These are phyloP conservation scores for Daldinia grandis DNA, from an alignment of 495 filamentous ascomycete species.

Conservation along the genomic window DNA sequence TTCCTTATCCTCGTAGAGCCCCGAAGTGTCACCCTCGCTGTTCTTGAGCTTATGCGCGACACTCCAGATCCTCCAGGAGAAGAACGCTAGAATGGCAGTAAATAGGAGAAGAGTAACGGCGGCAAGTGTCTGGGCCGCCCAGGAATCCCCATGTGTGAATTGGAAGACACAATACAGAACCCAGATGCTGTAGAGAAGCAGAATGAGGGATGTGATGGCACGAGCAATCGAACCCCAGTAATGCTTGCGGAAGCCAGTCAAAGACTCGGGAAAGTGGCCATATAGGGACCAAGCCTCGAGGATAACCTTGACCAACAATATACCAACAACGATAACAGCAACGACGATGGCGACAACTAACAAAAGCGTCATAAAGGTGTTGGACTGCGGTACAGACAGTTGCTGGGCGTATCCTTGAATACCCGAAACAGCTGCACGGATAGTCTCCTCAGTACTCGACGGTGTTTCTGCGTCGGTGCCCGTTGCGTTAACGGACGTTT, in stretches of 20 bases:
- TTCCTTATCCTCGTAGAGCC: constrained; percentile 86
- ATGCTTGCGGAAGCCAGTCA: constrained; percentile 87
- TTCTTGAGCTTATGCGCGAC: constrained; percentile 78
- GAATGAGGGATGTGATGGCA: constrained; percentile 88
- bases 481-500: constrained; percentile 60
- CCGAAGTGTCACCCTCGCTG: constrained; percentile 73
- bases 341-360: constrained; percentile 88
- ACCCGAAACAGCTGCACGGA: constrained; percentile 64
- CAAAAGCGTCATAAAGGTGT: constrained; percentile 96
- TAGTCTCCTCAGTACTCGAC: constrained; percentile 32
- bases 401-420: constrained; percentile 80
- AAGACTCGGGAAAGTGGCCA: constrained; percentile 81
- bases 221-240: constrained; percentile 93
- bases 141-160: constrained; percentile 92
- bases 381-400: constrained; percentile 81
- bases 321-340: constrained; percentile 82
- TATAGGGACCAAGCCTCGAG: constrained; percentile 92
- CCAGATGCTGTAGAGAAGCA: constrained; percentile 94
- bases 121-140: constrained; percentile 89
- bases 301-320: constrained; percentile 90
- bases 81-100: constrained; percentile 78
- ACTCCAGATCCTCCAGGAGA: constrained; percentile 81
- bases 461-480: constrained; percentile 46
- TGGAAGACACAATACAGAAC: constrained; percentile 96
- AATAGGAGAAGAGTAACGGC: constrained; percentile 82